Conservation (phyloP, 2,329 filamentous ascomycete species). For the Aspergillus hiratsukae region DNA sequence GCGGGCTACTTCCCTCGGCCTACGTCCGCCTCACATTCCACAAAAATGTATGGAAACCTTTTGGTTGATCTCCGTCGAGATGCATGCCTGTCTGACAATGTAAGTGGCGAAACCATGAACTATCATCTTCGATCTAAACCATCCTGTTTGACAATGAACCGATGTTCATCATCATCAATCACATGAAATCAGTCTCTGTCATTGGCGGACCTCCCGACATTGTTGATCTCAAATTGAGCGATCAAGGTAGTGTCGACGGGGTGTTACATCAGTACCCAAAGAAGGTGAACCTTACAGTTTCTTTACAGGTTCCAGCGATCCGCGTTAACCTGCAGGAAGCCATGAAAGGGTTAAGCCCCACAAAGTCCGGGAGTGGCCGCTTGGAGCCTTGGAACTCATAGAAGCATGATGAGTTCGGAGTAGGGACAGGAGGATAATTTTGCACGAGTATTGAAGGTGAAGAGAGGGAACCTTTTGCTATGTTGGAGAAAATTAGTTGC, state of each 20-base stretch:
- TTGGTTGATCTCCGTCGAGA: neutral
- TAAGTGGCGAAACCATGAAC: neutral
- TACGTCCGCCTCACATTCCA: neutral
- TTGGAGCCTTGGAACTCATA: constrained; percentile 4
- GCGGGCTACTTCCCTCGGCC: neutral
- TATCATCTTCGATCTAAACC: neutral
- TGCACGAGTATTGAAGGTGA: neutral
- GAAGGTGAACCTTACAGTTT: neutral
- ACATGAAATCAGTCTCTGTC: neutral
- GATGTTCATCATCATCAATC: neutral
- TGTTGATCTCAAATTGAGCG: neutral
- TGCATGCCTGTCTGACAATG: neutral
- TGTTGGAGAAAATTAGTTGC: neutral
- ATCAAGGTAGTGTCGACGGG: neutral
- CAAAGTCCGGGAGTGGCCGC: constrained; percentile 10
- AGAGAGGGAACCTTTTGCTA: neutral
- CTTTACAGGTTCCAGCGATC: neutral
- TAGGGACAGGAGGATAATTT: neutral
- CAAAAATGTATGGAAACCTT: neutral
- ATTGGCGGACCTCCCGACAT: neutral
- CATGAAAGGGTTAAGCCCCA: constrained; percentile 6
- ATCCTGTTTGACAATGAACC: neutral
- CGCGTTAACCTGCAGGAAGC: neutral
- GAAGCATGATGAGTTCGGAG: neutral
- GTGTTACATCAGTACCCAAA: neutral